Base-by-base conservation (phyloP, 192 early-diverging fungal species). In the Helicostylum pulchrum region DNA sequence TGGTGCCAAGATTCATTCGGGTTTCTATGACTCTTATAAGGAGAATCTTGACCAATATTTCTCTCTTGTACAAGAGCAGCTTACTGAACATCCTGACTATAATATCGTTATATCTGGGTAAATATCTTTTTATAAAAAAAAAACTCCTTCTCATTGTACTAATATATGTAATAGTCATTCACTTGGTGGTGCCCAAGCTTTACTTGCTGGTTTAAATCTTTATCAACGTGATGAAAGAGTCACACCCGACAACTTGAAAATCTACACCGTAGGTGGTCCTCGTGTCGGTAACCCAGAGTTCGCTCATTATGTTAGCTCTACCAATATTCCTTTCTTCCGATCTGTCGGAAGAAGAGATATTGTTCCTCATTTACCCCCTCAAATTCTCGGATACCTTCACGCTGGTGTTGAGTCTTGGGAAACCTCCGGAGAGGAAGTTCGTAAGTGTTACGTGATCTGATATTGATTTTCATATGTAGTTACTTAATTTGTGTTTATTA, bases 181-280 rank as follows among this genome's bases (percentile, higher is more conserved):
- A 4, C 68, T 70, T 46, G 68, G 68, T 31, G 68, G 68, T 51
- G 62, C 68, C 2, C 20, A 56, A 12, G 68, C 68, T 19, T 32
- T 63, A 31, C 36, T 70, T 20, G 47, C 61, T 17, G 62, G 61
- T 5, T 31, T 70, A 10, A 62, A 70, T 42, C 50, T 70, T 23
- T 62, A 57, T 36, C 68, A 70, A 19, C 56, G 57, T 2, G 65
- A 67, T 7, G 17, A 11, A 5, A 48, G 65, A 31, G 20, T 67
- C 8, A 44, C 47, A 5, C 45, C 55, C 11, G 30, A 4, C 5
- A 67, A 67, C 26, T 55, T 67, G 14, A 31, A 21, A 11, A 51
- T 60, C 19, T 60, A 67, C 1, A 67, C 65, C 21, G 23, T 30
- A 52, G 26, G 26, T 26, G 62, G 53, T 12, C 68, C 68, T 57